Conservation (phyloP, 2,329 filamentous ascomycete genomes). For the Penicillium sp. region DNA sequence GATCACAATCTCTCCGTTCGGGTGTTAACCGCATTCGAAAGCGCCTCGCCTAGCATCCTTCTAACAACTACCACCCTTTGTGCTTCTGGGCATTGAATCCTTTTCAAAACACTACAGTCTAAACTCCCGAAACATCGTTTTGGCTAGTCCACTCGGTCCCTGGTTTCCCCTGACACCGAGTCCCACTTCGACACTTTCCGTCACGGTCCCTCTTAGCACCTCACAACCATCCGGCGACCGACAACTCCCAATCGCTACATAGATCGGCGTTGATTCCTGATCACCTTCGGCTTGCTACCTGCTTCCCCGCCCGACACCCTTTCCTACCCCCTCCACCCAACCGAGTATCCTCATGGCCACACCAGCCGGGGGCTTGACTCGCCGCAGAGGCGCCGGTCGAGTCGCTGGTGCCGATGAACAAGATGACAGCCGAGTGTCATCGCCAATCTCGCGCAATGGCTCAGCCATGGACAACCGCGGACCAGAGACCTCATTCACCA, state of each 20-base stretch:
- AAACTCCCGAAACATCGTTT: not conserved
- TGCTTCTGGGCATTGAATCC: not conserved
- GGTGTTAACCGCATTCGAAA: constrained; percentile 2
- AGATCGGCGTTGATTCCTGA: constrained; percentile 17
- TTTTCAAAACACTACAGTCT: not conserved
- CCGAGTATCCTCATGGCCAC: constrained; percentile 57
- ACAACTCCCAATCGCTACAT: constrained; percentile 25
- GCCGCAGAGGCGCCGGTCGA: constrained; percentile 67
- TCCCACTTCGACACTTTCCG: constrained; percentile 30
- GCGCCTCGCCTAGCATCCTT: constrained; percentile 5
- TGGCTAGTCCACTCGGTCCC: constrained; percentile 21
- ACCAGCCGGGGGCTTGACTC: constrained; percentile 68
- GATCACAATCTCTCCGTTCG: not conserved
- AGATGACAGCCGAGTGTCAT: constrained; percentile 66
- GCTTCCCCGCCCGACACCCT: constrained; percentile 7
- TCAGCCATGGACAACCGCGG: constrained; percentile 57
- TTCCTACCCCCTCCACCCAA: constrained; percentile 18
- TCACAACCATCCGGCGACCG: constrained; percentile 18
- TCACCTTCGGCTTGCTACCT: constrained; percentile 7
- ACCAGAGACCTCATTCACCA: constrained; percentile 80
- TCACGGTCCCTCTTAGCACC: constrained; percentile 23
- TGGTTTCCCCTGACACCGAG: constrained; percentile 30
- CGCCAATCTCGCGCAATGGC: constrained; percentile 63
- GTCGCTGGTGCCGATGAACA: constrained; percentile 61
- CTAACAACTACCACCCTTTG: not conserved